Base-by-base conservation (phyloP, 371 early-diverging fungal species). In the Lichtheimia ornata region DNA sequence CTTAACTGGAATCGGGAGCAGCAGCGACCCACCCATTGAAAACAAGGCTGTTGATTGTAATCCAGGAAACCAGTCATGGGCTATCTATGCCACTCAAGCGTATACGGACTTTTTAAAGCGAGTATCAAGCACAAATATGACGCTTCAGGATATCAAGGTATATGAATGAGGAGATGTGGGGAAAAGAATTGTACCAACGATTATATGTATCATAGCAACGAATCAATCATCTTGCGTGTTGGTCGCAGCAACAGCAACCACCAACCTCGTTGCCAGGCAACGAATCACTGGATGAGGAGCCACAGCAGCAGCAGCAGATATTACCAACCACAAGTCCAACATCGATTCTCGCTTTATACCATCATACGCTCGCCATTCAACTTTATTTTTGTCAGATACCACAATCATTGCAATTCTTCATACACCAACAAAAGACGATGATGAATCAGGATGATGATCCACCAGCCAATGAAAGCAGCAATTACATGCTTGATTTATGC, bases 341-440 rank as follows among this genome's bases (percentile, higher is more conserved):
- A 14, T 52, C 56, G 2, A 56, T 64, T 3, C 41, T 71, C 14
- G 44, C 59, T n/a, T 28, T 71, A 14, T 71, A 64, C 44, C 67
- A 65, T 28, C 51, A 59, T 22, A 59, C 62, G 0, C 54, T 71
- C 6, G 62, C 60, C 18, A 64, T 71, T 40, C 71, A 71, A 12
- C 35, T 69, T 4, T 58, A 58, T 27, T 47, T 56, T 25, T 53
- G 65, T 17, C 61, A 64, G 35, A 47, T 57, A 12, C 58, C 61
- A 14, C 61, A 53, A 45, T 58, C 56, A 5, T 17, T 43, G 30
- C 7, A 13, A 41, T 41, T 60, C 12, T 60, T 60, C 40, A 22
- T 30, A 40, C 35, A 14, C 0, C 50, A 35, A 11, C 30, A 58
- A 22, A 15, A 52, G 27, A 13, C 53, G 3, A 12, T n/a, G 0